Conservation (phyloP, 2,329 filamentous ascomycete genomes). For the Cyphellophora attinorum region DNA sequence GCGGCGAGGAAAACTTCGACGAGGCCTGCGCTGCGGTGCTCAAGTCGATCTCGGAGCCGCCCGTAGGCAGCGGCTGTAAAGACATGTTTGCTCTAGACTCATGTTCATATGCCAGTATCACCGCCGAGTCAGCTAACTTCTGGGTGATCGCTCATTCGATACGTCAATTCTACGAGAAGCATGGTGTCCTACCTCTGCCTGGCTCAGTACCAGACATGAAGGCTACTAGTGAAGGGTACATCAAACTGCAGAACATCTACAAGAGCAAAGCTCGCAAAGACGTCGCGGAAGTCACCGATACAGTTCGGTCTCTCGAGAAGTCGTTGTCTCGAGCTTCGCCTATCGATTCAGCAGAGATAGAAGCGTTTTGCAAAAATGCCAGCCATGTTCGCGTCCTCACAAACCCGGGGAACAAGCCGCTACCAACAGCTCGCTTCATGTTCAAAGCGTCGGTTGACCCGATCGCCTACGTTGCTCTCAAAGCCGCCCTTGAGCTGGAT, state of each 20-base stretch:
- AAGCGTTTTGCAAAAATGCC: constrained; percentile 91
- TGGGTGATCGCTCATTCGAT: constrained; percentile 84
- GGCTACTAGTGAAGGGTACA: constrained; percentile 80
- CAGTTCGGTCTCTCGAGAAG: constrained; percentile 48
- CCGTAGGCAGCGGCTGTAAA: constrained; percentile 58
- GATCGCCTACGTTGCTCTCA: constrained; percentile 9
- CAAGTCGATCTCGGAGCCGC: constrained; percentile 67
- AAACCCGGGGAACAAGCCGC: constrained; percentile 36
- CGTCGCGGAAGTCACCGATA: constrained; percentile 60
- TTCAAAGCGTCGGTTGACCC: constrained; percentile 4
- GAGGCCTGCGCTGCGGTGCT: constrained; percentile 82
- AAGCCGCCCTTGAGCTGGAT: constrained; percentile 29
- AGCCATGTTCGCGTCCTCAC: constrained; percentile 85
- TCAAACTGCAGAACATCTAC: constrained; percentile 85
- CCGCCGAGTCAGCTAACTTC: constrained; percentile 52
- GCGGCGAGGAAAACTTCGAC: constrained; percentile 93
- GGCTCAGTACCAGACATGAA: constrained; percentile 97
- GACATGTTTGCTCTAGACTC: constrained; percentile 69
- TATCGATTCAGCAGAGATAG: constrained; percentile 65
- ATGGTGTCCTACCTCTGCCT: constrained; percentile 69
- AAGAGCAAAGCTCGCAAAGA: constrained; percentile 78
- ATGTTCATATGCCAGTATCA: constrained; percentile 36
- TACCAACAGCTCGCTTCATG: constrained; percentile 12
- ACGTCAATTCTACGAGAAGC: constrained; percentile 62
- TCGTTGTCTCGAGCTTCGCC: constrained; percentile 31